phyloP scores from a whole-genome alignment of 768 basidiomycete genomes.

The Termitomyces sp. region DNA sequence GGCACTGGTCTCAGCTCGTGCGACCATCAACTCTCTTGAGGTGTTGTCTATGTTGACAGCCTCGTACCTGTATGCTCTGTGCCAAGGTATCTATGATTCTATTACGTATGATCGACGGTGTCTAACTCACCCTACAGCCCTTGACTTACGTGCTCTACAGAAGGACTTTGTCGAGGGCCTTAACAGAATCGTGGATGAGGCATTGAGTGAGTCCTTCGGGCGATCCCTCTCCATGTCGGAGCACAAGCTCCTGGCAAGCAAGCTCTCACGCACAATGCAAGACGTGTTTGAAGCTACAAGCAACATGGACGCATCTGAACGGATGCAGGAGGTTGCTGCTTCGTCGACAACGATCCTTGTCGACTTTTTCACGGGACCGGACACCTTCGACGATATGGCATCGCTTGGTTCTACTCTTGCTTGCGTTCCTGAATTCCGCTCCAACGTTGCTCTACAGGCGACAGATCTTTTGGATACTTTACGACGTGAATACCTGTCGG shows the following conservation, averaged over 20 bases:
- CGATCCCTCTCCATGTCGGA: slow-evolving; percentile 33
- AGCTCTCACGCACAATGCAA: slow-evolving; percentile 43
- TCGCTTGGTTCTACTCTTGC: slow-evolving; percentile 30
- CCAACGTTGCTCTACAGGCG: slow-evolving; percentile 47
- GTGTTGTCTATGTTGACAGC: slow-evolving; percentile 73
- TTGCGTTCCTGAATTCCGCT: slow-evolving; percentile 54
- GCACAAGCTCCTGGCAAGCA: slow-evolving; percentile 30
- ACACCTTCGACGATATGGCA: slow-evolving; percentile 30
- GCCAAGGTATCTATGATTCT: slow-evolving; percentile 48
- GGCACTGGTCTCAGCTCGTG: slow-evolving; percentile 80
- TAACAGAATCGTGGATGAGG: slow-evolving; percentile 44
- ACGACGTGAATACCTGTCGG: slow-evolving; percentile 56
- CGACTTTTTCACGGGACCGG: slow-evolving; percentile 52
- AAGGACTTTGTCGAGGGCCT: slow-evolving; percentile 57
- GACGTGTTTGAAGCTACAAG: slow-evolving; percentile 63
- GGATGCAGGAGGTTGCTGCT: slow-evolving; percentile 72
- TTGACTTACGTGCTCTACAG: slow-evolving; percentile 80
- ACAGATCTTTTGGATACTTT: slow-evolving; percentile 46
- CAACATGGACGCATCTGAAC: slow-evolving; percentile 65
- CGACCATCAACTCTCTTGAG: slow-evolving; percentile 75
- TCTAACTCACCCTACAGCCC: slow-evolving; percentile 39
- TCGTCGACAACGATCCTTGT: slow-evolving; percentile 61
- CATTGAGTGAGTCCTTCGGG: slow-evolving; percentile 47
- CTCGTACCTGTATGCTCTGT: slow-evolving; percentile 69
- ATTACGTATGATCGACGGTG: not conserved